Conservation (phyloP, 1,139 yeast genomes). For the Candida sanyaensis region DNA sequence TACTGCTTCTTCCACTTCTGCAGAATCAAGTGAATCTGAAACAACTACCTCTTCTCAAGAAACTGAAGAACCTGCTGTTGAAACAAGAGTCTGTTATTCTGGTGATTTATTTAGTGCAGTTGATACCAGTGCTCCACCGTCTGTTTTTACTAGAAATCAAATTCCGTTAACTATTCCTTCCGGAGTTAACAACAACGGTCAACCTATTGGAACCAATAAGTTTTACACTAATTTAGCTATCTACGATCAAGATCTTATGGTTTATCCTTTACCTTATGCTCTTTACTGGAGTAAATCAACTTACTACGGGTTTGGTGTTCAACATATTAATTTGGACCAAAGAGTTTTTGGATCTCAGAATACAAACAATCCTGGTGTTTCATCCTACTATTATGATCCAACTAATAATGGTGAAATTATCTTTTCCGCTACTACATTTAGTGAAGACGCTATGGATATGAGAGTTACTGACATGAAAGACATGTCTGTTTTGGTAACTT, state of each 20-base stretch:
- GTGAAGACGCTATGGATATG: conserved; percentile 33
- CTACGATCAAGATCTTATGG: conserved; percentile 60
- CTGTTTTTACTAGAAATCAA: conserved; percentile 47
- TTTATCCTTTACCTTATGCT: conserved; percentile 85
- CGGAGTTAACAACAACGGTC: conserved; percentile 43
- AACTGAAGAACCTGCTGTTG: neutral
- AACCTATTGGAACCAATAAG: conserved; percentile 76
- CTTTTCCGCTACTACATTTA: conserved; percentile 55
- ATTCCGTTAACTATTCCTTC: conserved; percentile 55
- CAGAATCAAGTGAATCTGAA: neutral
- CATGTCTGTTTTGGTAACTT: conserved; percentile 55
- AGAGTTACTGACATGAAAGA: conserved; percentile 51
- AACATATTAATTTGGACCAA: conserved; percentile 59
- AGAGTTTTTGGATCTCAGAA: conserved; percentile 64
- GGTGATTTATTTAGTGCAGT: conserved; percentile 51
- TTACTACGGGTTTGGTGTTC: conserved; percentile 64
- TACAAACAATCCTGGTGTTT: conserved; percentile 22
- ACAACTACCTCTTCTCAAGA: neutral
- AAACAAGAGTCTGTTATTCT: conserved; percentile 21
- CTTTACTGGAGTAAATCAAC: conserved; percentile 55
- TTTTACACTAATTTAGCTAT: conserved; percentile 79
- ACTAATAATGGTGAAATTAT: conserved; percentile 52
- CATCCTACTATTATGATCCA: conserved; percentile 56
- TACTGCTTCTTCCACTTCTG: conserved; percentile 1
- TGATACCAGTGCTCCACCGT: conserved; percentile 49